Base-by-base conservation (phyloP, 352 stramenopile species). In the Globisporangium emineosum region DNA sequence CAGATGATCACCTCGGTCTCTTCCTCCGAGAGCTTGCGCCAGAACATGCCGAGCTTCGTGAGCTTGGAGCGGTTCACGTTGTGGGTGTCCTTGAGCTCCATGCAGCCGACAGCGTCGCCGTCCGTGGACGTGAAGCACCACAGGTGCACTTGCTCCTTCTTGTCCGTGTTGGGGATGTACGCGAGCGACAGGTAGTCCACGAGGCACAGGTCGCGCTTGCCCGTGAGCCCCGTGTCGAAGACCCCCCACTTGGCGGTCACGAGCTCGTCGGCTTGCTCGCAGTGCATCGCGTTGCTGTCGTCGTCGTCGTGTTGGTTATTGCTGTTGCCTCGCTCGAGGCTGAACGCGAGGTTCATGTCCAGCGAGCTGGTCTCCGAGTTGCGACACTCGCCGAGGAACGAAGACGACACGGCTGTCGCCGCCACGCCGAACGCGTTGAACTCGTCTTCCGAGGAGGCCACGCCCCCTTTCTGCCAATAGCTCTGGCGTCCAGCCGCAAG, bases 1-100 rank as follows among this genome's bases (percentile, higher is more conserved):
- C 85, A 93, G 15, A 91, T 73, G 43, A 89, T 89, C 21, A 93
- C 81, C 69, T 93, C 82, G 19, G 81, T 88, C 64, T 93, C 82
- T 49, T 90, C 81, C 25, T 84, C 74, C 25, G 75, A 86, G 27
- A 86, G 59, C 59, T 76, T 72, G 40, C 77, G 82, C 84, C 84
- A 93, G 61, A 93, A 91, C 7, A 93, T 66, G 7, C 82, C 84
- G 53, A 91, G 65, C 65, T 89, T 88, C 37, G 76, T 79, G 32
- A 93, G 71, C 57, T 61, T 76, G 29, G 78, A 81, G 49, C 84
- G 84, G 12, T 59, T 58, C 30, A 91, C 67, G 55, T 74, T 61
- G 72, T 93, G 84, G 15, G 82, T 90, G 40, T 91, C 81, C 51
- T 88, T 88, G 52, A 93, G 79, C 37, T 76, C 75, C 72, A 88